Evolutionary conservation across 106 monocot species (phyloP), one percentile per base, ranked within the genome.

Genomic region (Acorus calamus): DNA sequence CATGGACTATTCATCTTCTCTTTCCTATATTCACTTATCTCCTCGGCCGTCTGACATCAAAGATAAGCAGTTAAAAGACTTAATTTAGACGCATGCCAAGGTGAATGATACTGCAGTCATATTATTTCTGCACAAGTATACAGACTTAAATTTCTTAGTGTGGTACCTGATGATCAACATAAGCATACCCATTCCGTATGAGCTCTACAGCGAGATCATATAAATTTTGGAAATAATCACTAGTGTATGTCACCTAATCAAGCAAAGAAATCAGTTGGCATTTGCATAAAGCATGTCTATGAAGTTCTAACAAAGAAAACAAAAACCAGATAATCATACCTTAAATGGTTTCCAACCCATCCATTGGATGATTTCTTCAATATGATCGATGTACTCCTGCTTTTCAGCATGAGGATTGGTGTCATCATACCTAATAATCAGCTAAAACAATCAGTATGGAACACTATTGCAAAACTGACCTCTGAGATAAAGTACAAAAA

Each of bases 401-500:
- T 85, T 99, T 68, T 99, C 98, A 65, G 98, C 98, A 74, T 88
- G 92, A 61, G 98, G 98, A 52, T 99, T 99, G 50, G 98, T 99
- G 74, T 99, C 98, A 76, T 99, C 98, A 69, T 83, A 99, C 68
- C 98, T 98, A 55, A 47, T 47, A 65, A 49, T 50, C 47, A 28
- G 28, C 28, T 10, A 44, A 66, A 47, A 68, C 51, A 54, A 68
- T 49, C 42, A 65, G 42, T 49, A 5, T 3, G 11, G 8, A n/a
- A 46, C 12, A 59, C 41, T 11, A 48, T 47, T 13, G 42, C 10
- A 55, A 57, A 70, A 28, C 28, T 28, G 28, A 28, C 28, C 28
- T 28, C 28, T 28, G 28, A 28, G 28, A 28, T 28, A 28, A 28
- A 28, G 28, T 28, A 0, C 28, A 28, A 28, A 28, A 28, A n/a